Conservation (phyloP, 2,329 filamentous ascomycete genomes). For the Botryotinia narcissicola region DNA sequence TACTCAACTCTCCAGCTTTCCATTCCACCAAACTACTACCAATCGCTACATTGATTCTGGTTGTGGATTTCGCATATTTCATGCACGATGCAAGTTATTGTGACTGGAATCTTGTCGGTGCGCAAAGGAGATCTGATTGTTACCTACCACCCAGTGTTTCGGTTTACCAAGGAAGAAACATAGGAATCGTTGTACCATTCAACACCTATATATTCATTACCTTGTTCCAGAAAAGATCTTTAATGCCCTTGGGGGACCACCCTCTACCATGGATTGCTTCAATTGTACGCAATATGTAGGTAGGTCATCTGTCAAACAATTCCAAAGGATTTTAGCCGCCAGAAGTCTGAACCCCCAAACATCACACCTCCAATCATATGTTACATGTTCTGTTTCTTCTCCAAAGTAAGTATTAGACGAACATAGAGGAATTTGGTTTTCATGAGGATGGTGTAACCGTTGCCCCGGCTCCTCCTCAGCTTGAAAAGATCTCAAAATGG, state of each 20-base stretch:
- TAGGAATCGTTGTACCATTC: neutral
- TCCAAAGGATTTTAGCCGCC: conserved; percentile 1
- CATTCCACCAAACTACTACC: neutral
- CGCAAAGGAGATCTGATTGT: neutral
- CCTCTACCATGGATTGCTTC: neutral
- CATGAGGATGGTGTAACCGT: conserved; percentile 3
- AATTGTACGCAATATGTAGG: neutral
- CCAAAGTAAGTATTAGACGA: neutral
- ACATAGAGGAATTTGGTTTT: neutral
- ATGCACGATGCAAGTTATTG: neutral
- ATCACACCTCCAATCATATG: conserved; percentile 9
- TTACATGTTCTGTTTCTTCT: neutral
- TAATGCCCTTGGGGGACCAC: neutral
- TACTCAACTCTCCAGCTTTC: neutral
- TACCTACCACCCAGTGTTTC: neutral
- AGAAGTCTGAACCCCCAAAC: neutral
- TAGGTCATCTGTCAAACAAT: conserved; percentile 11
- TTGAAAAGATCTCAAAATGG: neutral
- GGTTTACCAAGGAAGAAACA: neutral
- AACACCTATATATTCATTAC: neutral
- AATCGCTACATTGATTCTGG: neutral
- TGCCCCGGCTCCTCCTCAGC: conserved; percentile 13
- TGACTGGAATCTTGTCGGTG: neutral
- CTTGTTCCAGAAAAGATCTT: neutral
- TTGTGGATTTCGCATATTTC: neutral